Percentiles rank a stretch among this genome's conserved stretches.
These are phyloP conservation scores for Xylaria castorea DNA, from an alignment of 495 filamentous ascomycete species.

Conservation along the genomic window DNA sequence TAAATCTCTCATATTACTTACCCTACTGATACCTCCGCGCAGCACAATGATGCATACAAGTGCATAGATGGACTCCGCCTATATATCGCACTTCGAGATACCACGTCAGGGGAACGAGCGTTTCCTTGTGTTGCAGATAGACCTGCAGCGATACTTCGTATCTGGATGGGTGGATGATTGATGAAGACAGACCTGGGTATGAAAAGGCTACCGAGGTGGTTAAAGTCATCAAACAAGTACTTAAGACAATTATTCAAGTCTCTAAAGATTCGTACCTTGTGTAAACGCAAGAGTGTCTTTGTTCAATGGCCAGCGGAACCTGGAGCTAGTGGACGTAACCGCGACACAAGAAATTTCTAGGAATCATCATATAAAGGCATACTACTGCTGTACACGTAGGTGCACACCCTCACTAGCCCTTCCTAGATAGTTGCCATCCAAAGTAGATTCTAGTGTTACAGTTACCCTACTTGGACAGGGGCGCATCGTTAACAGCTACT, in stretches of 20 bases:
- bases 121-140: conserved; percentile 22
- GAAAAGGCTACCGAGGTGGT: conserved; percentile 13
- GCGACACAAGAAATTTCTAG: background rate
- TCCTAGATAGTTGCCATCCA: background rate
- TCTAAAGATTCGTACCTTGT: background rate
- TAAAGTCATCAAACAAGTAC: conserved; percentile 19
- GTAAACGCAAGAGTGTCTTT: background rate
- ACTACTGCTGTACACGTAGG: background rate
- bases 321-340: background rate
- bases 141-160: conserved; percentile 14
- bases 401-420: background rate
- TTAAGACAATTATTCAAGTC: background rate
- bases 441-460: background rate
- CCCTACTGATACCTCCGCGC: conserved; percentile 28
- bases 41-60: conserved; percentile 27
- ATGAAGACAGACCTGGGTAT: conserved; percentile 11
- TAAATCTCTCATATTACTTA: conserved; percentile 24
- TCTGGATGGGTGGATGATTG: conserved; percentile 22
- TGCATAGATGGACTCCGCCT: conserved; percentile 15
- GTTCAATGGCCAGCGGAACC: background rate
- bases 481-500: background rate
- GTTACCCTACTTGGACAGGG: background rate
- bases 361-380: background rate
- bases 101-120: conserved; percentile 16
- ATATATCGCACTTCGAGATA: conserved; percentile 25